Evolutionary conservation across 2,329 filamentous ascomycete genomes (phyloP), one percentile per base, ranked within the genome.

Genomic region (Thielaviopsis ethacetica): DNA sequence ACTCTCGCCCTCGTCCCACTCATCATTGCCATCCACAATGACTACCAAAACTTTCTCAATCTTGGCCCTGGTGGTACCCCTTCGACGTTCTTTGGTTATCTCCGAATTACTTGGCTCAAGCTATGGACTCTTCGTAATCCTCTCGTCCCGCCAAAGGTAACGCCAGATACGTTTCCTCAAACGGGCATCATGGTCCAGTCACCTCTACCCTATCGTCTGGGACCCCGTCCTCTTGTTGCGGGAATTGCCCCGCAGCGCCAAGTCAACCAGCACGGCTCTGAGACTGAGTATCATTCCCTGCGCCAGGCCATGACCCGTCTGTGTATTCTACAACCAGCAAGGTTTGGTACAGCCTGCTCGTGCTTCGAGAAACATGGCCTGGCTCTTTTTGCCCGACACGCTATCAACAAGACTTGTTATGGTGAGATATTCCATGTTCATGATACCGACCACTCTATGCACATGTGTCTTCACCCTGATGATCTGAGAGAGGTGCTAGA

Each of bases 401-500:
- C 84, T 0, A 74, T 85, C 62, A 85, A 85, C 66, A 78, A 80
- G 30, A 87, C 82, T 12, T 88, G 85, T 65, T 80, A 84, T 64
- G 88, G 88, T n/a, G 89, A 94, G 71, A 79, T 94, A 51, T 86
- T 82, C 65, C 89, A 95, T 68, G 81, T 88, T 12, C 89, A 94
- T 70, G 80, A 83, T 54, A 83, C 78, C 24, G 88, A 93, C 64
- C 80, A 85, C 62, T 86, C 82, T 3, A 75, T 93, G 77, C 89
- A 94, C 69, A 75, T 93, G 71, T 87, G 82, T 54, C 75, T 95
- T 57, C 88, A 93, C 66, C 87, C 88, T 0, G 79, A 84, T 50
- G 89, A 94, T 67, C 86, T 86, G 56, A 80, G 76, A 65, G 74
- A 84, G 56, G 78, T 93, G 19, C 71, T 95, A 24, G 78, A 83